Percentiles rank a stretch among this genome's conserved stretches.
Evolutionary conservation across 768 basidiomycete genomes (phyloP).

Genomic region (Mycena capillaripes): DNA sequence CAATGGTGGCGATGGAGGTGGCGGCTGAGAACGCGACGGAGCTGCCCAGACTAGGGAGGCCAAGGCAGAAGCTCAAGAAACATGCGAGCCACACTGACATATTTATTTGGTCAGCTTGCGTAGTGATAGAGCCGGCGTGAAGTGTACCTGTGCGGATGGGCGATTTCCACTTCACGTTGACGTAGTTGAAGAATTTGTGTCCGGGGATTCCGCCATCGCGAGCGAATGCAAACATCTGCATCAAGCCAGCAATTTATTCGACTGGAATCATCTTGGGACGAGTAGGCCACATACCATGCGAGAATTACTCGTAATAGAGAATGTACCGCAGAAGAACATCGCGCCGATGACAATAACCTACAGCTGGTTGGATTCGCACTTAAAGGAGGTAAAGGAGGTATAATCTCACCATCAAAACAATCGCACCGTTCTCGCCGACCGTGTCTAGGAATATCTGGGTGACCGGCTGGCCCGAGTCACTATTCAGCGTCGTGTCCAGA

Average conservation of each 20-base stretch:
- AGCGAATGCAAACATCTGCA: conserved; percentile 78
- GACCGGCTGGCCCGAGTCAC: conserved; percentile 76
- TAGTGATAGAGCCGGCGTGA: background rate
- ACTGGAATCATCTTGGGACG: no score
- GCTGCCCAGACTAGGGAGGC: conserved; percentile 80
- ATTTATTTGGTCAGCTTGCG: background rate
- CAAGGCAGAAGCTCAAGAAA: conserved; percentile 81
- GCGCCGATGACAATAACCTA: conserved; percentile 77
- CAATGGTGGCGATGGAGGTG: conserved; percentile 79
- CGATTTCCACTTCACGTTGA: conserved; percentile 68
- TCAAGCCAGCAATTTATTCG: no score
- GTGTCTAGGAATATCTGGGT: conserved; percentile 85
- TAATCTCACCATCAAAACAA: conserved; percentile 73
- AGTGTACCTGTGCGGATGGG: conserved; percentile 76
- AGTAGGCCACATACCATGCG: conserved; percentile 62
- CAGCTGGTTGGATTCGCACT: background rate
- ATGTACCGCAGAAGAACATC: conserved; percentile 85
- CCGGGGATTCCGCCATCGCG: conserved; percentile 83
- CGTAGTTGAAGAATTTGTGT: conserved; percentile 75
- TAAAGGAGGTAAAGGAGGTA: background rate
- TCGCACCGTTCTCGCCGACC: conserved; percentile 80
- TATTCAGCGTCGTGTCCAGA: conserved; percentile 65
- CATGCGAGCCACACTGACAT: conserved; percentile 85
- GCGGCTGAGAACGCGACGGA: conserved; percentile 76
- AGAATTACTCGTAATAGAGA: conserved; percentile 84